Percentiles rank a stretch among this genome's conserved stretches.
Conservation (phyloP, 2,329 filamentous ascomycete species). For the Orbilia brochopaga region DNA sequence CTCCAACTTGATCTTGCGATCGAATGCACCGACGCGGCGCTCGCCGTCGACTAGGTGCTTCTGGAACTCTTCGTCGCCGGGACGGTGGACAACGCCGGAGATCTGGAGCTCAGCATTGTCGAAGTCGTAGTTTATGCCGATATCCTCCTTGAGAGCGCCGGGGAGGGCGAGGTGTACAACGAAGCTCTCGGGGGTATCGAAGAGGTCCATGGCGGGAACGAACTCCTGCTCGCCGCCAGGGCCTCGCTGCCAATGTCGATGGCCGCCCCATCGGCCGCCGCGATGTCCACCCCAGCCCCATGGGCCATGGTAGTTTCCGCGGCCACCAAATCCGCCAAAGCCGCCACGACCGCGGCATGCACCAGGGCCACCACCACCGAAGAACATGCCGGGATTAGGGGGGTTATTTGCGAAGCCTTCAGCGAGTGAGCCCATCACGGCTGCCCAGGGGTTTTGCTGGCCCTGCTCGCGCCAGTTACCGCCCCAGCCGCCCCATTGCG, state of each 20-base stretch:
- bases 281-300: conserved; percentile 41
- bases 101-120: conserved; percentile 52
- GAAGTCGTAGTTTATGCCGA: conserved; percentile 53
- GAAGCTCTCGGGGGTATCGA: conserved; percentile 52
- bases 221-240: conserved; percentile 47
- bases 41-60: conserved; percentile 50
- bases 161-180: conserved; percentile 52
- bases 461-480: conserved; percentile 43
- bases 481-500: conserved; percentile 31
- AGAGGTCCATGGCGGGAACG: conserved; percentile 51
- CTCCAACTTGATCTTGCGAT: conserved; percentile 52
- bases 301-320: conserved; percentile 42
- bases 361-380: conserved; percentile 28
- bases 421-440: conserved; percentile 28
- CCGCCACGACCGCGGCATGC: conserved; percentile 34
- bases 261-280: conserved; percentile 39
- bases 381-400: conserved; percentile 32
- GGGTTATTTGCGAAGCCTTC: conserved; percentile 17
- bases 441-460: conserved; percentile 37
- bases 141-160: conserved; percentile 52
- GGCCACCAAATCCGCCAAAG: conserved; percentile 32
- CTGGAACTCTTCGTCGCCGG: conserved; percentile 53
- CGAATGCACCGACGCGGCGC: conserved; percentile 50
- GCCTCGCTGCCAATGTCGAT: conserved; percentile 15
- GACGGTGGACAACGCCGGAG: conserved; percentile 51